Conservation (phyloP, 192 early-diverging fungal species). For the Umbelopsis ramanniana region DNA sequence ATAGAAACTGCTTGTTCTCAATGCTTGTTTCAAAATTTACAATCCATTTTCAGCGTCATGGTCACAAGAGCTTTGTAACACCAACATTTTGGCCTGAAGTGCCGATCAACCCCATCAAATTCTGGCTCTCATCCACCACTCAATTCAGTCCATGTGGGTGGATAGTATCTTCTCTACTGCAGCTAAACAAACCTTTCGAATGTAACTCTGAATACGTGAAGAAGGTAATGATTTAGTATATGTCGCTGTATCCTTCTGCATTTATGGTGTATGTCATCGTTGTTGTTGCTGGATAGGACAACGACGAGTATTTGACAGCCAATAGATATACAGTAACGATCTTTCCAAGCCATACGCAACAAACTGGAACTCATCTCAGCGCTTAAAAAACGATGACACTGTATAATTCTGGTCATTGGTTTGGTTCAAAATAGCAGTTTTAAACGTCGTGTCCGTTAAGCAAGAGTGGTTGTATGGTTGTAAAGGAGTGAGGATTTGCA, state of each 20-base stretch:
- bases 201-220: neutral
- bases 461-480: neutral
- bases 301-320: too few species aligned
- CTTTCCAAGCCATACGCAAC: too few species aligned
- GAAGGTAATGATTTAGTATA: neutral
- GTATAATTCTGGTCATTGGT: too few species aligned
- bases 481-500: neutral
- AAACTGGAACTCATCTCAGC: too few species aligned
- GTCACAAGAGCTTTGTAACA: neutral
- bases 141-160: neutral
- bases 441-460: neutral
- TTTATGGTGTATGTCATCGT: neutral
- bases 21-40: neutral
- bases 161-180: neutral
- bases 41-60: neutral
- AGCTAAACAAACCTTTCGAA: too few species aligned
- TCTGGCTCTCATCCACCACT: neutral
- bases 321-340: too few species aligned
- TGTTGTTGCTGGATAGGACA: too few species aligned
- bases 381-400: too few species aligned
- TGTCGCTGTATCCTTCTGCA: neutral
- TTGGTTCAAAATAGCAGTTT: too few species aligned
- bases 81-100: neutral
- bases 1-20: too few species aligned
- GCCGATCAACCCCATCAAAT: constrained; percentile 2